A percentile compares a stretch with the other conserved stretches of the same genome.
Conservation (phyloP, 2,329 filamentous ascomycete species). For the Hymenoscyphus fructigenus region DNA sequence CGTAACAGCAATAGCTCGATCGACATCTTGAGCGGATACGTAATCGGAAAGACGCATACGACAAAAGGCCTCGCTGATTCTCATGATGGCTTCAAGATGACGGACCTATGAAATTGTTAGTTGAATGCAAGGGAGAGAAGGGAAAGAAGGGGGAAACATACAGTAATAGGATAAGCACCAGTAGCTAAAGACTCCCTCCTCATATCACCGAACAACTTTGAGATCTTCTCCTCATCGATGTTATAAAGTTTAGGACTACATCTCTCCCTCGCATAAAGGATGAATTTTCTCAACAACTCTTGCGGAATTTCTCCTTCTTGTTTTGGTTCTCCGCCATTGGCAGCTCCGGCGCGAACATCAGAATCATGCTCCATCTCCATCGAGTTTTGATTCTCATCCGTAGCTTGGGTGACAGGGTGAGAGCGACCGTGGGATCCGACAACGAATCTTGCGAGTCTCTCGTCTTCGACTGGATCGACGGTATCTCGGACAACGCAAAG, state of each 20-base stretch:
- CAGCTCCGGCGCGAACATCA: conserved; percentile 41
- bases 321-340: conserved; percentile 46
- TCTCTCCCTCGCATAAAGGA: conserved; percentile 87
- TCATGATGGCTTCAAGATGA: conserved; percentile 96
- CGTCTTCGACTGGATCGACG: conserved; percentile 88
- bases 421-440: conserved; percentile 91
- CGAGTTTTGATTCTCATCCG: conserved; percentile 47
- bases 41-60: conserved; percentile 99
- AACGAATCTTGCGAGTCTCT: conserved; percentile 90
- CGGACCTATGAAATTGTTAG: conserved; percentile 63
- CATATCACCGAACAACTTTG: conserved; percentile 94
- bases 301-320: conserved; percentile 79
- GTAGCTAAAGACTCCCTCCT: conserved; percentile 87
- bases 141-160: conserved; percentile 49
- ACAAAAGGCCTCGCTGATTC: conserved; percentile 90
- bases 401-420: conserved; percentile 62
- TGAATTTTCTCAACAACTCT: conserved; percentile 91
- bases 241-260: conserved; percentile 92
- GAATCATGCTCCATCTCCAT: conserved; percentile 66
- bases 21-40: conserved; percentile 85
- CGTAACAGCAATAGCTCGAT: conserved; percentile 94
- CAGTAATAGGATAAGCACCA: conserved; percentile 95
- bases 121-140: background rate
- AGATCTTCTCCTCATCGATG: conserved; percentile 96
- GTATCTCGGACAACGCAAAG: conserved; percentile 94